A percentile compares a stretch with the other conserved stretches of the same genome.
Evolutionary conservation across 106 monocot species (phyloP).

Genomic region (Dendrobium huoshanense): DNA sequence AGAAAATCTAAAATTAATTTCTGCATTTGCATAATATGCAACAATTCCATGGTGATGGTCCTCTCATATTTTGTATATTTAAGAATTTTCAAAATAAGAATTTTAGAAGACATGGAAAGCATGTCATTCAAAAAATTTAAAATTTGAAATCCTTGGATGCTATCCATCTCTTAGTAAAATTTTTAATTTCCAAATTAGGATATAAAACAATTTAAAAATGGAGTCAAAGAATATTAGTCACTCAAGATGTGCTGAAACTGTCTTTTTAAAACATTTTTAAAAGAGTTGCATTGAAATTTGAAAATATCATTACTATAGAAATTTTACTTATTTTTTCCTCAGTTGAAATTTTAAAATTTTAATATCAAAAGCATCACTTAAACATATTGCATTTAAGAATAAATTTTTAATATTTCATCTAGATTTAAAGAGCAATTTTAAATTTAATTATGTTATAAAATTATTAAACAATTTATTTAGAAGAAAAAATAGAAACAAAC

Average conservation of each 20-base stretch:
- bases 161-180: not conserved
- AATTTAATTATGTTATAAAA: not conserved
- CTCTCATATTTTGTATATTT: not conserved
- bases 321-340: not conserved
- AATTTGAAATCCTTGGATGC: not conserved
- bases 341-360: not conserved
- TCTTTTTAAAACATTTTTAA: not conserved
- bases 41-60: not conserved
- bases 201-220: not conserved
- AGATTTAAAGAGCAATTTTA: not conserved
- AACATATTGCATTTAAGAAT: not conserved
- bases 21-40: not conserved
- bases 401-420: not conserved
- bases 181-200: not conserved
- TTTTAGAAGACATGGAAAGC: not conserved
- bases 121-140: not conserved
- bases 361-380: not conserved
- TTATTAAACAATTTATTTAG: not conserved
- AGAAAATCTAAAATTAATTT: not conserved
- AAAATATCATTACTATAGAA: not conserved
- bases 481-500: not conserved
- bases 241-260: not conserved
- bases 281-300: not conserved
- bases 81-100: not conserved
- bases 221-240: not conserved